A percentile compares a stretch with the other conserved stretches of the same genome.
These are phyloP conservation scores for Amphirosellinia nigrospora DNA, from an alignment of 495 filamentous ascomycete genomes.

Conservation along the genomic window DNA sequence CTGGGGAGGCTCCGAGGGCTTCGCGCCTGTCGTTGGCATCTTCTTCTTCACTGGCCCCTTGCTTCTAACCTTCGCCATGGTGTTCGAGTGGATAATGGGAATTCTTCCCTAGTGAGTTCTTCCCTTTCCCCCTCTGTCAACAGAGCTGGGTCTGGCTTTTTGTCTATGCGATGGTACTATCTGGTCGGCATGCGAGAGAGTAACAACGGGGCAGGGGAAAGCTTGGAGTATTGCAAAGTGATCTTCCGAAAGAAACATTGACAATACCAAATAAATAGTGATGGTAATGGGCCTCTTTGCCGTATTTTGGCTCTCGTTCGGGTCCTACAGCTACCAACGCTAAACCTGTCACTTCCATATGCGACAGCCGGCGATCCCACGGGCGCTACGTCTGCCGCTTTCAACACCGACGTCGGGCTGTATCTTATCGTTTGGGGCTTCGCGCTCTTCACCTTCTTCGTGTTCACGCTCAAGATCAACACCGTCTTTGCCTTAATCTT, in stretches of 20 bases:
- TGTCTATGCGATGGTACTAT: neutral
- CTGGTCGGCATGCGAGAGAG: neutral
- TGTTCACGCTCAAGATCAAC: constrained; percentile 62
- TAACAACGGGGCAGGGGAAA: neutral
- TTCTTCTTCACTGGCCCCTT: constrained; percentile 63
- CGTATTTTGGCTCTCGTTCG: constrained; percentile 64
- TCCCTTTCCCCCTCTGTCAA: too few relatives aligned
- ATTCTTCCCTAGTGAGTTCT: constrained; percentile 52
- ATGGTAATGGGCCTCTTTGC: constrained; percentile 63
- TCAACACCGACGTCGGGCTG: constrained; percentile 55
- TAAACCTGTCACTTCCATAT: constrained; percentile 55
- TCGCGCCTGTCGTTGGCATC: constrained; percentile 58
- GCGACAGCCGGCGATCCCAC: constrained; percentile 50
- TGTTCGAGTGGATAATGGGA: constrained; percentile 59
- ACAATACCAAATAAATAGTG: constrained; percentile 38
- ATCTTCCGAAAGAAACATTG: neutral
- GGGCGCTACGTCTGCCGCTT: constrained; percentile 50
- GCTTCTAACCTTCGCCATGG: constrained; percentile 53
- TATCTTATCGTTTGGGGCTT: constrained; percentile 64
- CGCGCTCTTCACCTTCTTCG: constrained; percentile 60
- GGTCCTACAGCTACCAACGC: constrained; percentile 59
- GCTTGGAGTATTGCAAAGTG: neutral
- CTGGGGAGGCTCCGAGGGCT: constrained; percentile 56
- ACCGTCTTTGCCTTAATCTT: constrained; percentile 60
- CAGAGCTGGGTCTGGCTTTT: neutral